phyloP scores from a whole-genome alignment of 1,284 basidiomycete species.

The Moesziomyces sp. region DNA sequence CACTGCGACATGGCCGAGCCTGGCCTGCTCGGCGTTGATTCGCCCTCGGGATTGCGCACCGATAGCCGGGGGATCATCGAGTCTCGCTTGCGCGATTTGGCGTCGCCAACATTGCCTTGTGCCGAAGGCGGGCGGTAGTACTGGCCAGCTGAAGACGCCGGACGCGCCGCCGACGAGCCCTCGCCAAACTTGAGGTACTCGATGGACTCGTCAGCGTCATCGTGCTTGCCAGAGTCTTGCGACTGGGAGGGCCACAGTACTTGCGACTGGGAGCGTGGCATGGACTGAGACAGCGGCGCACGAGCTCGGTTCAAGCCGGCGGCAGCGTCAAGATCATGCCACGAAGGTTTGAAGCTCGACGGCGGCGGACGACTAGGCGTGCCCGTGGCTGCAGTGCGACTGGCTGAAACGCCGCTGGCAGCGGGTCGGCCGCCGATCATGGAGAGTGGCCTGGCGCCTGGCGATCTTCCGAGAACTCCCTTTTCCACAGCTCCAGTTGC shows the following conservation, averaged over 20 bases:
- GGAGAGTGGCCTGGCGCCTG: slow-evolving; percentile 20
- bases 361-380: slow-evolving; percentile 39
- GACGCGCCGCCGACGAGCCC: slow-evolving; percentile 20
- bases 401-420: not conserved
- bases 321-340: slow-evolving; percentile 34
- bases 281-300: slow-evolving; percentile 13
- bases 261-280: slow-evolving; percentile 39
- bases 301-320: not conserved
- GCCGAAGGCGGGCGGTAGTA: slow-evolving; percentile 57
- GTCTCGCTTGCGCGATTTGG: slow-evolving; percentile 40
- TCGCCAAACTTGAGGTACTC: slow-evolving; percentile 26
- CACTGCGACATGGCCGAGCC: slow-evolving; percentile 56
- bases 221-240: not conserved
- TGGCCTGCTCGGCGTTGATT: slow-evolving; percentile 32
- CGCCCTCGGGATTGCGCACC: slow-evolving; percentile 19
- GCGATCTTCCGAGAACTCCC: slow-evolving; percentile 33
- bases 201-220: slow-evolving; percentile 30
- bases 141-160: slow-evolving; percentile 42
- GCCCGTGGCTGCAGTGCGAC: slow-evolving; percentile 8
- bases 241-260: slow-evolving; percentile 26
- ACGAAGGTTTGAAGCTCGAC: slow-evolving; percentile 38
- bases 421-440: slow-evolving; percentile 13
- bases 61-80: slow-evolving; percentile 52
- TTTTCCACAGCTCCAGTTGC: slow-evolving; percentile 37
- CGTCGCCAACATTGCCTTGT: slow-evolving; percentile 41